These are phyloP conservation scores for Auricularia sp. DNA, from an alignment of 768 basidiomycete species.

Conservation along the genomic window DNA sequence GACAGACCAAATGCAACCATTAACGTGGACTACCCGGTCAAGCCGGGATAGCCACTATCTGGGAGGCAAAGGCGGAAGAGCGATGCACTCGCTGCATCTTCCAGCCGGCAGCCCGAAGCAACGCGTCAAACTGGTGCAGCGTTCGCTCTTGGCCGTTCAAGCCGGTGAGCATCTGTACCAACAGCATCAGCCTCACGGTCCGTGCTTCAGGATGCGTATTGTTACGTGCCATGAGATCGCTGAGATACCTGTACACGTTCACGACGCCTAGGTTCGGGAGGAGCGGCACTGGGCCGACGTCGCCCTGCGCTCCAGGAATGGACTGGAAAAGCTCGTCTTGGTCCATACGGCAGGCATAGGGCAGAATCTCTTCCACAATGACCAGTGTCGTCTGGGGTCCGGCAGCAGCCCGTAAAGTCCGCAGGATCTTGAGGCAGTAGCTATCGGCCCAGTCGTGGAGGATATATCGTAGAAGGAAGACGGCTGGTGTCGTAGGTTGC, in stretches of 20 bases:
- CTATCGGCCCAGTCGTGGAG: constrained; percentile 20
- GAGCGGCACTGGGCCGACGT: constrained; percentile 14
- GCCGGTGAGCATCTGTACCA: constrained; percentile 43
- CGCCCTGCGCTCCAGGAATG: constrained; percentile 29
- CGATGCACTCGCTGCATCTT: constrained; percentile 12
- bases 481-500: constrained; percentile 15
- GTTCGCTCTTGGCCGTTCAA: constrained; percentile 67
- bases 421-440: constrained; percentile 10
- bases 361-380: constrained; percentile 14
- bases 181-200: constrained; percentile 9
- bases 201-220: constrained; percentile 2
- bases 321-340: constrained; percentile 8
- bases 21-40: too few species aligned
- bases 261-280: constrained; percentile 15
- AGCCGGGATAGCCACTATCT: too few species aligned
- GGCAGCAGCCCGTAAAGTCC: constrained; percentile 14
- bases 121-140: constrained; percentile 46
- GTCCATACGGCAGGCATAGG: constrained; percentile 12
- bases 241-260: too few species aligned
- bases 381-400: constrained; percentile 6
- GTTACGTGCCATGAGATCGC: too few species aligned
- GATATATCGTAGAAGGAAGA: constrained; percentile 15
- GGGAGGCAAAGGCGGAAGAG: too few species aligned
- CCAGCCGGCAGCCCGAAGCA: constrained; percentile 55
- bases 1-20: too few species aligned